Conservation (phyloP, 306 rosid genomes). For the Luffa acutangula region DNA sequence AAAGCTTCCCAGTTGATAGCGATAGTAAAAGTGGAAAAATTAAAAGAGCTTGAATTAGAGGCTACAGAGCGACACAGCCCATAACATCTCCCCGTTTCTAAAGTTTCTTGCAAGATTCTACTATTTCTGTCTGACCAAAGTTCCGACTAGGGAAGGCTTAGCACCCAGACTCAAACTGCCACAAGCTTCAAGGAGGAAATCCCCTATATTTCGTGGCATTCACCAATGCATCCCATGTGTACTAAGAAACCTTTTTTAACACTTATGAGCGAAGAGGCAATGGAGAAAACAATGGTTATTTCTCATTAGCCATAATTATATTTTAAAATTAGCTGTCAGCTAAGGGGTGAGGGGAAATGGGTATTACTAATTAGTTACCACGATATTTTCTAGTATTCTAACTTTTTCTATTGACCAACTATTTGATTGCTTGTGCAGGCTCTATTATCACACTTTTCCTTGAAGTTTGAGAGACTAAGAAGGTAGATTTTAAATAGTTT, state of each 20-base stretch:
- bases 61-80: neutral
- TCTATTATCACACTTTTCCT: conserved; percentile 53
- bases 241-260: neutral
- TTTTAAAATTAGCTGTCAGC: neutral
- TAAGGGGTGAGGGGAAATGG: neutral
- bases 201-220: neutral
- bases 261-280: neutral
- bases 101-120: neutral
- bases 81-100: neutral
- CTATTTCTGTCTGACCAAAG: neutral
- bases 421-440: conserved; percentile 43
- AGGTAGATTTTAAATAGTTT: conserved; percentile 28
- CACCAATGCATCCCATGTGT: neutral
- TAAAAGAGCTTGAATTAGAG: neutral
- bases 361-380: neutral
- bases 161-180: neutral
- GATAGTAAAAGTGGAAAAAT: neutral
- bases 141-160: neutral
- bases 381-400: neutral
- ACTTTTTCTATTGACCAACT: neutral
- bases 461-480: conserved; percentile 58
- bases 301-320: neutral
- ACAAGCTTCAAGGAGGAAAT: neutral
- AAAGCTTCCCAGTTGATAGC: neutral
- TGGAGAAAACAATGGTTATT: neutral